A percentile compares a stretch with the other conserved stretches of the same genome.
Conservation (phyloP, 1,139 yeast genomes). For the Pneumocystis canis region DNA sequence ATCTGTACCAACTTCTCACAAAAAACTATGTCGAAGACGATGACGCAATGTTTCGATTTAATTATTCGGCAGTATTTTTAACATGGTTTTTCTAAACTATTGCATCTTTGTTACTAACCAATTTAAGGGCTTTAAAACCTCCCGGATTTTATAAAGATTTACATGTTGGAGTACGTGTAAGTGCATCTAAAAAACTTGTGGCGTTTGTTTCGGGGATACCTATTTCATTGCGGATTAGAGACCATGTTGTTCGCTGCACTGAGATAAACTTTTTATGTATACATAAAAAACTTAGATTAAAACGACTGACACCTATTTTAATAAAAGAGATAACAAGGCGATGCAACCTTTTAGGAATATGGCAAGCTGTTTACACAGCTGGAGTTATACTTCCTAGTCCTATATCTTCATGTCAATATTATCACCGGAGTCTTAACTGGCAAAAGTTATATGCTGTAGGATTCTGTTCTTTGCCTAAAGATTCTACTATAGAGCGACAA, state of each 20-base stretch:
- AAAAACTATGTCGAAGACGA: conserved; percentile 90
- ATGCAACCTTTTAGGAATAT: conserved; percentile 64
- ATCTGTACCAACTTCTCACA: conserved; percentile 64
- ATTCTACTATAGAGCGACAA: conserved; percentile 66
- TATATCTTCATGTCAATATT: conserved; percentile 75
- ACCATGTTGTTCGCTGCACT: conserved; percentile 45
- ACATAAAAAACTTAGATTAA: conserved; percentile 85
- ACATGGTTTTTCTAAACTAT: conserved; percentile 38
- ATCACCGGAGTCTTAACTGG: conserved; percentile 93
- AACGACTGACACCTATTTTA: conserved; percentile 83
- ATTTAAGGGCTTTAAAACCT: conserved; percentile 54
- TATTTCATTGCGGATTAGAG: conserved; percentile 48
- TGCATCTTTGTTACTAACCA: not conserved
- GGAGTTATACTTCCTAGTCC: conserved; percentile 89
- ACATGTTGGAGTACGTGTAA: conserved; percentile 88
- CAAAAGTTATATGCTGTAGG: conserved; percentile 77
- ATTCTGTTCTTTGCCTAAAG: conserved; percentile 59
- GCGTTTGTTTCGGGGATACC: conserved; percentile 93
- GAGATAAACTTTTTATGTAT: conserved; percentile 90
- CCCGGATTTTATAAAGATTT: conserved; percentile 87
- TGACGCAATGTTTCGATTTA: conserved; percentile 83
- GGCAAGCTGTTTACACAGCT: conserved; percentile 96
- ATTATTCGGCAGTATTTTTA: conserved; percentile 68
- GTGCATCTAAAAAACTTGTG: conserved; percentile 56
- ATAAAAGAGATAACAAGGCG: conserved; percentile 90